Evolutionary conservation across 441 rosid genomes (phyloP).

Genomic region (Populus hybrid): DNA sequence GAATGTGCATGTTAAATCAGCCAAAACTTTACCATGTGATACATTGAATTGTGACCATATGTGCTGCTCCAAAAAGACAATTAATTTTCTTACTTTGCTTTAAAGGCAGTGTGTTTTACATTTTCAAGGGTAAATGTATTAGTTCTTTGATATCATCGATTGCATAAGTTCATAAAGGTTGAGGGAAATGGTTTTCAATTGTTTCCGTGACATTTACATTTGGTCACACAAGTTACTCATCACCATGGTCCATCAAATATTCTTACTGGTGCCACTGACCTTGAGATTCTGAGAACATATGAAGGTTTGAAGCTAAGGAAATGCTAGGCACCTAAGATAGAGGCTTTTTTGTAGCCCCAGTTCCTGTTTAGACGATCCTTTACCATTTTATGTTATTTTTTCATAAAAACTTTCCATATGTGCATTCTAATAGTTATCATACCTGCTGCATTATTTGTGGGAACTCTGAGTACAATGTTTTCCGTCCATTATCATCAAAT

Average conservation of each 20-base stretch:
- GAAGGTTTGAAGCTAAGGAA: background rate
- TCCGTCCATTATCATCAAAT: constrained; percentile 88
- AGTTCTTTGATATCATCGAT: background rate
- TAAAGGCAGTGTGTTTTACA: background rate
- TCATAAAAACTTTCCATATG: background rate
- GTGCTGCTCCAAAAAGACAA: background rate
- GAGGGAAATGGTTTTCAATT: background rate
- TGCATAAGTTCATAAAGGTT: too few species aligned
- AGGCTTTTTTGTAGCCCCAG: background rate
- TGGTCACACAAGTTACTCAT: background rate
- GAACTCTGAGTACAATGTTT: constrained; percentile 73
- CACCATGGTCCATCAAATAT: background rate
- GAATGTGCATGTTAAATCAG: background rate
- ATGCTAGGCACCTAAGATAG: background rate
- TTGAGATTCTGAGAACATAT: background rate
- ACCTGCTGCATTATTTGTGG: constrained; percentile 98
- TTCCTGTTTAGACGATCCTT: background rate
- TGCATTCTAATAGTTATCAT: background rate
- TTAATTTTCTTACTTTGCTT: background rate
- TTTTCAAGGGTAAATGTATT: background rate
- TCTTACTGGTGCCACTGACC: background rate
- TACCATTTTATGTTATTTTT: background rate
- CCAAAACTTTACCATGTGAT: background rate
- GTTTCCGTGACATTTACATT: background rate
- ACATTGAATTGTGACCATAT: background rate